Conservation (phyloP, 768 basidiomycete genomes). For the Hortiboletus flavorubellus region DNA sequence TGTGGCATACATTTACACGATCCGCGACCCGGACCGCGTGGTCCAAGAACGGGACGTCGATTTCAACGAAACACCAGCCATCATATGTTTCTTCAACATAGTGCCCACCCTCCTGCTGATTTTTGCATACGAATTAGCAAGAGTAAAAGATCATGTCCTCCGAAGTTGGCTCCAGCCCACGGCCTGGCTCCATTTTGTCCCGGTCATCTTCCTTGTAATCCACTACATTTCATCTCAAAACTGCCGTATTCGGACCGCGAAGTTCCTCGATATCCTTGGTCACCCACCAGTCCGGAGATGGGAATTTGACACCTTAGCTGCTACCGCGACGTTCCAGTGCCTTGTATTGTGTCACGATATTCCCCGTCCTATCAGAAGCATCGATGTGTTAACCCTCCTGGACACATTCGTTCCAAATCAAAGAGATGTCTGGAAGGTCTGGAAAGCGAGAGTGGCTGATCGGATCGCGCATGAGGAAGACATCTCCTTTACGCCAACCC, state of each 20-base stretch:
- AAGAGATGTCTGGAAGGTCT: neutral
- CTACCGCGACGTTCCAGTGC: conserved; percentile 6
- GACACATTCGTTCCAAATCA: neutral
- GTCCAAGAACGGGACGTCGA: too few species aligned
- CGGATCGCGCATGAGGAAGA: neutral
- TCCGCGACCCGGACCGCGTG: neutral
- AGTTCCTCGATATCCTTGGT: conserved; percentile 3
- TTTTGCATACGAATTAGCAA: neutral
- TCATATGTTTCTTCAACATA: neutral
- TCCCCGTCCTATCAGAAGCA: neutral
- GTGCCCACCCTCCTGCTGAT: neutral
- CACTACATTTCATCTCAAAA: neutral
- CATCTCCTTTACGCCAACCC: neutral
- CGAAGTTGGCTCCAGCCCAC: neutral
- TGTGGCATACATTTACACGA: neutral
- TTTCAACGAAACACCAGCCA: too few species aligned
- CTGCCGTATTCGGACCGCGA: neutral
- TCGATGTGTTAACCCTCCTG: neutral
- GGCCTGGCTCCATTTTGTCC: neutral
- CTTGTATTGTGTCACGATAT: conserved; percentile 1
- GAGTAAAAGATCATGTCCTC: neutral
- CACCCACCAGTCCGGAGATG: conserved; percentile 2
- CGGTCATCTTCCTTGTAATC: neutral
- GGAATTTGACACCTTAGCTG: conserved; percentile 1
- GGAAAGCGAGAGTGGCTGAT: neutral